phyloP scores from a whole-genome alignment of 2,329 filamentous ascomycete genomes.

The Penicillium rolfsii region DNA sequence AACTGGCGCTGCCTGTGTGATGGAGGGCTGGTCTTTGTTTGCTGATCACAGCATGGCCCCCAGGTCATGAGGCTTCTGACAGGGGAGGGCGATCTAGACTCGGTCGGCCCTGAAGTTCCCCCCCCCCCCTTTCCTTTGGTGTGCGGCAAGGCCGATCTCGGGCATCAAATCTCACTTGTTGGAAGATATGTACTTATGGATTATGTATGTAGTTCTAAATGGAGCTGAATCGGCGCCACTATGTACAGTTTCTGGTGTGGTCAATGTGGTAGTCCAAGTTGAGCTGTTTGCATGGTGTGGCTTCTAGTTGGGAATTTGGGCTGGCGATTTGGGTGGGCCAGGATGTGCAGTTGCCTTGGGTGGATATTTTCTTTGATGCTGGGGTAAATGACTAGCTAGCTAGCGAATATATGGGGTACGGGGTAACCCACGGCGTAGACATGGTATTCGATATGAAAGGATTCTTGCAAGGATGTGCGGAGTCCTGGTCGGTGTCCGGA shows the following conservation, averaged over 20 bases:
- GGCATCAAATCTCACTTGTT: neutral
- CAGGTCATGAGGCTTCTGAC: slow-evolving; percentile 19
- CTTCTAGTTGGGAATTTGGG: neutral
- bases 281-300: neutral
- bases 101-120: neutral
- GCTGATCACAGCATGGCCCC: slow-evolving; percentile 16
- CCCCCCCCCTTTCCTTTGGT: neutral
- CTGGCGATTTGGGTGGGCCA: neutral
- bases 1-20: slow-evolving; percentile 15
- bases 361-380: neutral
- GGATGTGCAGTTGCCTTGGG: slow-evolving; percentile 4
- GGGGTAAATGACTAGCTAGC: neutral
- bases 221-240: neutral
- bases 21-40: slow-evolving; percentile 21
- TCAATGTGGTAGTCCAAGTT: neutral
- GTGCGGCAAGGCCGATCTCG: neutral
- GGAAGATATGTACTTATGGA: too few species aligned
- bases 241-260: neutral
- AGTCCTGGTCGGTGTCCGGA: neutral
- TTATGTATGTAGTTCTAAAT: neutral
- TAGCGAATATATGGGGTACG: neutral
- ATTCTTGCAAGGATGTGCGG: neutral
- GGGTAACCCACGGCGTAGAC: neutral
- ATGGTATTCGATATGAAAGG: neutral
- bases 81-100: slow-evolving; percentile 17